Conservation (phyloP, 495 filamentous ascomycete genomes). For the Opeltia flavorubescens region DNA sequence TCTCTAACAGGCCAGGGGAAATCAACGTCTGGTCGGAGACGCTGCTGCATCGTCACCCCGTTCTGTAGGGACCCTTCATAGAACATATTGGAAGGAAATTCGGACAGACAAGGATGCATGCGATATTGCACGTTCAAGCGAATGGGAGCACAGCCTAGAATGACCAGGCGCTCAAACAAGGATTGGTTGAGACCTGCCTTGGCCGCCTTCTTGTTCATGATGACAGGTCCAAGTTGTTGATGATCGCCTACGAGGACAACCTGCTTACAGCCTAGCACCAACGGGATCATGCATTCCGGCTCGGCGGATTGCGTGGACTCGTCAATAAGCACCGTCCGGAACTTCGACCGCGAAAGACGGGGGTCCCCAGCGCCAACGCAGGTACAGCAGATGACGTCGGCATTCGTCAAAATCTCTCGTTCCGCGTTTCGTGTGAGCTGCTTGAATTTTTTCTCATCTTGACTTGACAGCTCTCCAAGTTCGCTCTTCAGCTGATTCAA, state of each 20-base stretch:
- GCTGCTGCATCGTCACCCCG: slow-evolving; percentile 78
- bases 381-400: slow-evolving; percentile 98
- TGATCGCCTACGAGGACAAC: slow-evolving; percentile 97
- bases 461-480: slow-evolving; percentile 80
- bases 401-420: slow-evolving; percentile 87
- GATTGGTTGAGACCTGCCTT: slow-evolving; percentile 96
- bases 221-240: slow-evolving; percentile 94
- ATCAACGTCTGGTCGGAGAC: slow-evolving; percentile 84
- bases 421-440: slow-evolving; percentile 85
- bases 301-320: slow-evolving; percentile 99
- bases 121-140: slow-evolving; percentile 95
- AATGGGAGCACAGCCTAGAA: slow-evolving; percentile 81
- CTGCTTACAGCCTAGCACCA: slow-evolving; percentile 96
- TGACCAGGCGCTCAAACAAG: slow-evolving; percentile 91
- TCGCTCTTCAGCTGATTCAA: slow-evolving; percentile 84
- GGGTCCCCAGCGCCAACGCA: slow-evolving; percentile 97
- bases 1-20: slow-evolving; percentile 96
- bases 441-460: slow-evolving; percentile 98
- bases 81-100: slow-evolving; percentile 99
- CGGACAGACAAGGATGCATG: slow-evolving; percentile 96
- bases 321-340: slow-evolving; percentile 94
- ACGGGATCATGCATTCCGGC: slow-evolving; percentile 97
- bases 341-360: slow-evolving; percentile 88
- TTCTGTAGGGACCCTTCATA: slow-evolving; percentile 97
- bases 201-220: slow-evolving; percentile 99